Conservation (phyloP, 768 basidiomycete genomes). For the Suillus spraguei region DNA sequence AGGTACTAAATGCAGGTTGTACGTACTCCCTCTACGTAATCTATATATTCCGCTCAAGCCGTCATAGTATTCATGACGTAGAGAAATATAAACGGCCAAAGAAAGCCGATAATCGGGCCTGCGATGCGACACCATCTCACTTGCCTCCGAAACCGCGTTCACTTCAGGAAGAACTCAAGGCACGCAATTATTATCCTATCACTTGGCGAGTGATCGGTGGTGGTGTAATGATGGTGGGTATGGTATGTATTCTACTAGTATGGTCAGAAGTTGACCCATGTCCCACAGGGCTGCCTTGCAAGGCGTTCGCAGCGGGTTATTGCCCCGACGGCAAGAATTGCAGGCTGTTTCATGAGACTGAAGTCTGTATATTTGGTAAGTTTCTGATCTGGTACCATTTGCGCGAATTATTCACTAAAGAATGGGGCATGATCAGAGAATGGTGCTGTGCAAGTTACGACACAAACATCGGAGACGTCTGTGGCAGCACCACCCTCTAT, state of each 20-base stretch:
- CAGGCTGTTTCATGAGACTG: constrained; percentile 32
- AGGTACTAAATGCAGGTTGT: constrained; percentile 64
- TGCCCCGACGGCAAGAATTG: constrained; percentile 32
- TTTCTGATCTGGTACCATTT: neutral
- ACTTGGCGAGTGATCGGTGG: constrained; percentile 80
- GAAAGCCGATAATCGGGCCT: constrained; percentile 8
- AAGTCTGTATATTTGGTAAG: constrained; percentile 27
- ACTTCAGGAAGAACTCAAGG: constrained; percentile 35
- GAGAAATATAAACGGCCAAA: constrained; percentile 8
- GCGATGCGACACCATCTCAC: constrained; percentile 23
- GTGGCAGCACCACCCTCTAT: neutral
- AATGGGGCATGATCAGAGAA: constrained; percentile 11
- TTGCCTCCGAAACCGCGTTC: constrained; percentile 28
- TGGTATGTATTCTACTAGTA: constrained; percentile 21
- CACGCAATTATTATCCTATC: constrained; percentile 62
- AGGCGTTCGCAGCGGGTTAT: constrained; percentile 25
- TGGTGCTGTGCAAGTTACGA: constrained; percentile 20
- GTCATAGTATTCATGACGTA: constrained; percentile 48
- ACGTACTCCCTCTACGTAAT: constrained; percentile 26
- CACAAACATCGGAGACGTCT: neutral
- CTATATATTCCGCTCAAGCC: neutral
- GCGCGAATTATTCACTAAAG: constrained; percentile 6
- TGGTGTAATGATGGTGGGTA: constrained; percentile 64
- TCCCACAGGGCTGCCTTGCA: constrained; percentile 27
- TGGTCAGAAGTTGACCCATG: neutral